Percentiles rank a stretch among this genome's conserved stretches.
Conservation (phyloP, 2,329 filamentous ascomycete species). For the Fusarium sambucinum region DNA sequence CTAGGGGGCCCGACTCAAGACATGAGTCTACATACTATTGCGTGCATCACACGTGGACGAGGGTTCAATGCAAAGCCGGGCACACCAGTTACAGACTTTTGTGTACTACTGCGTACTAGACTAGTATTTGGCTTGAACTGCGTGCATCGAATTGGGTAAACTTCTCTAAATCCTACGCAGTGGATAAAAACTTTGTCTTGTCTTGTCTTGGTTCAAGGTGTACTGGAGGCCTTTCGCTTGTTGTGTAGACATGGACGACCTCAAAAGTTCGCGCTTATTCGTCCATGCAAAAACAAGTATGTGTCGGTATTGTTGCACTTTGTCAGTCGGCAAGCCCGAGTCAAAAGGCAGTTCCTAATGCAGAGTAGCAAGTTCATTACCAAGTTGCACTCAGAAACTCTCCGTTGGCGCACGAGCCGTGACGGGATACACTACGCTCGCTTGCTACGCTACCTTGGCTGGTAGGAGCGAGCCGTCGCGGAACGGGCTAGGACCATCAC, state of each 20-base stretch:
- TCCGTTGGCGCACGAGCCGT: constrained; percentile 32
- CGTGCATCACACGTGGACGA: constrained; percentile 13
- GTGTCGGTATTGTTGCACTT: constrained; percentile 5
- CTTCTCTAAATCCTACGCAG: constrained; percentile 3
- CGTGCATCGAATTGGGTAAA: constrained; percentile 9
- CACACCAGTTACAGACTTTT: constrained; percentile 34
- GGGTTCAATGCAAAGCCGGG: constrained; percentile 27
- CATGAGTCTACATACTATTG: constrained; percentile 13
- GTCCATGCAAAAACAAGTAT: constrained; percentile 12
- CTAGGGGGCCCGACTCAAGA: constrained; percentile 28
- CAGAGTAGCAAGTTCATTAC: not conserved
- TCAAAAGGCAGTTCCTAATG: not conserved
- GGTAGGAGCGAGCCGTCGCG: constrained; percentile 39
- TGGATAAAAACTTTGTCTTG: not conserved
- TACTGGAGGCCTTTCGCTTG: constrained; percentile 15
- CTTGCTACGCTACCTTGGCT: constrained; percentile 20
- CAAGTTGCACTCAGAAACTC: constrained; percentile 24
- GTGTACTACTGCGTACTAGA: constrained; percentile 17
- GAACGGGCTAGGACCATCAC: constrained; percentile 32
- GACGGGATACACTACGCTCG: constrained; percentile 21
- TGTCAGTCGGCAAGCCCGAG: not conserved
- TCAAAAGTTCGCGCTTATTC: constrained; percentile 22
- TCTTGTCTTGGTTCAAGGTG: not conserved
- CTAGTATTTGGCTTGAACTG: constrained; percentile 6
- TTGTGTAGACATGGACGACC: constrained; percentile 8